Conservation (phyloP, 208 protist genomes). For the Balamuthia mandrillaris region DNA sequence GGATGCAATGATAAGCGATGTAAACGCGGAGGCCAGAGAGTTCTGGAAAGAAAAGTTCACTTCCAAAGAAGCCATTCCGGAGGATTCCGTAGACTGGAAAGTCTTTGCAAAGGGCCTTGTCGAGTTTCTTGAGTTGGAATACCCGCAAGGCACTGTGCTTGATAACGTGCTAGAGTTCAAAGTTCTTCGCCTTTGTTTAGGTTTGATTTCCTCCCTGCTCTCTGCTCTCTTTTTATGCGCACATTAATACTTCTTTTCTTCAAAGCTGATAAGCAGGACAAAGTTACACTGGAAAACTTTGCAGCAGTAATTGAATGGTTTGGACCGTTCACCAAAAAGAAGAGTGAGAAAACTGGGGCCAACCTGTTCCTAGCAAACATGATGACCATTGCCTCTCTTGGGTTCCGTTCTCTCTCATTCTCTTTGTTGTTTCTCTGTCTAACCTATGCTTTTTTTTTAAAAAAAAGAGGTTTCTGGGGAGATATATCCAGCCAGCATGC, state of each 20-base stretch:
- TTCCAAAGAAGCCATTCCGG: no score
- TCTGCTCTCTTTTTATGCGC: neutral
- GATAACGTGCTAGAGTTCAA: neutral
- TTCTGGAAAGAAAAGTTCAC: slow-evolving; percentile 32
- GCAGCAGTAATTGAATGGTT: slow-evolving; percentile 27
- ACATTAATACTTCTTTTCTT: neutral
- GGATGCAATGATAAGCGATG: neutral
- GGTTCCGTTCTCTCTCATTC: no score
- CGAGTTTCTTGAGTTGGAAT: neutral
- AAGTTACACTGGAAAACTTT: slow-evolving; percentile 31
- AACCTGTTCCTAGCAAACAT: neutral
- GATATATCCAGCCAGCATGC: slow-evolving; percentile 34
- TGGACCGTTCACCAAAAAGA: slow-evolving; percentile 1
- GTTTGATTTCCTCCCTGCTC: neutral
- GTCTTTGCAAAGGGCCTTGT: no score
- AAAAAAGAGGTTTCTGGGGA: slow-evolving; percentile 21
- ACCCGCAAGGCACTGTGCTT: neutral
- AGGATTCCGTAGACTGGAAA: no score
- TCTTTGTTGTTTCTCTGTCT: no score
- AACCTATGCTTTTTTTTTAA: neutral
- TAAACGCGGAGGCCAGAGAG: neutral
- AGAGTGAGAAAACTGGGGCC: no score
- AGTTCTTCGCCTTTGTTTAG: slow-evolving; percentile 8
- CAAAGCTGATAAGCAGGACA: neutral
- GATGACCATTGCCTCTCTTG: neutral